phyloP scores from a whole-genome alignment of 2,329 filamentous ascomycete species.

The Pseudocercospora macadamiae region DNA sequence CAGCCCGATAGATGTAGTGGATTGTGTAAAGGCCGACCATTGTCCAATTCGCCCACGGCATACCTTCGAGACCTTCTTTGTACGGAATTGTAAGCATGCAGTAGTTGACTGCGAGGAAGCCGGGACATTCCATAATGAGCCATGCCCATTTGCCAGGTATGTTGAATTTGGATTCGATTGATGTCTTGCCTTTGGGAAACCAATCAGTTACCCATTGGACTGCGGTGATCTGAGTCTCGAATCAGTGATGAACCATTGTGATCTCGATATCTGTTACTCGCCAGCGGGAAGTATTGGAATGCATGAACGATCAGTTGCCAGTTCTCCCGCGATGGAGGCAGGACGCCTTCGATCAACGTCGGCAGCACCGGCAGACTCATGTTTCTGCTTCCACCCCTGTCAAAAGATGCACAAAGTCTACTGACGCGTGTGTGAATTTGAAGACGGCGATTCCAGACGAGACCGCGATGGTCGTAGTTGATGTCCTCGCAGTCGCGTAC shows the following conservation, averaged over 20 bases:
- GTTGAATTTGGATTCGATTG: conserved; percentile 72
- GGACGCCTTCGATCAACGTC: conserved; percentile 47
- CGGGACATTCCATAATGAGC: conserved; percentile 84
- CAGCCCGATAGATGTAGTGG: conserved; percentile 88
- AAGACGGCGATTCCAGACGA: not conserved
- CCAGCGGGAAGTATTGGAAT: conserved; percentile 57
- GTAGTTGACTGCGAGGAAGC: conserved; percentile 77
- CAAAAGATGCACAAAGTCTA: no score
- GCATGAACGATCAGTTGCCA: conserved; percentile 50
- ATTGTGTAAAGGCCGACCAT: conserved; percentile 73
- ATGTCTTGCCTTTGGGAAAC: conserved; percentile 94
- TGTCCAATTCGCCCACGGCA: conserved; percentile 78
- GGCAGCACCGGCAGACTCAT: conserved; percentile 13
- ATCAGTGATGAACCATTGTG: not conserved
- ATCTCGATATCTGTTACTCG: conserved; percentile 33
- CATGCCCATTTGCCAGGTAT: conserved; percentile 86
- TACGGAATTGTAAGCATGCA: conserved; percentile 70
- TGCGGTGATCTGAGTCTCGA: conserved; percentile 62
- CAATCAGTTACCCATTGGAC: conserved; percentile 76
- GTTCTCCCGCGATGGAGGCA: conserved; percentile 55
- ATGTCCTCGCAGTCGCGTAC: no score
- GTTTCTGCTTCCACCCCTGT: no score
- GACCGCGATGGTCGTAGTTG: no score
- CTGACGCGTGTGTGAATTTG: no score
- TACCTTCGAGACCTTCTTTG: conserved; percentile 55